Base-by-base conservation (phyloP, 1,284 basidiomycete genomes). In the Malassezia globosa region DNA sequence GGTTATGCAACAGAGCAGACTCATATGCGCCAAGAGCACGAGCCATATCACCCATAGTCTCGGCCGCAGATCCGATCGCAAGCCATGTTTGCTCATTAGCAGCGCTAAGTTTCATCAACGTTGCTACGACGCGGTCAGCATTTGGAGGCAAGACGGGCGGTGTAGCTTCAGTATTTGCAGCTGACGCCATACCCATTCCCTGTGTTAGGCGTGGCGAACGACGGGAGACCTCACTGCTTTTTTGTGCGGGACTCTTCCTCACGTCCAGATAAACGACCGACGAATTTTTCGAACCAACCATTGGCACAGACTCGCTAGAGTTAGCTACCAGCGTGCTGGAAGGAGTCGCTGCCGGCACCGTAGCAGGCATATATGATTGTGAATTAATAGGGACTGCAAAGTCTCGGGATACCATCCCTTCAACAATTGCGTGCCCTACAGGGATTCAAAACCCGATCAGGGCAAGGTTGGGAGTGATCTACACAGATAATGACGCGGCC, bases 31-130 rank as follows among this genome's bases (percentile, higher is more conserved):
- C 54, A 19, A 70, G 58, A 1, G 67, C 67, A 13, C 67, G 59
- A 8, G 65, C 60, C 38, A 56, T 64, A 43, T 70, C 67, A 34
- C 67, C 64, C 67, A 70, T 70, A 11, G 66, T 42, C 31, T 70
- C 67, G 21, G 67, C 67, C 6, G 64, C 55, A 2, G 66, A 58
- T 8, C 67, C 66, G 8, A 66, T 55, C 3, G 64, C 46, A 23
- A 69, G 51, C 66, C 66, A 69, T 4, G 66, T 56, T 19, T 63
- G 49, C 29, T 69, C 66, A 46, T 69, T 69, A 36, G 63, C 63
- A 11, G 55, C 54, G 34, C 61, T 49, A 13, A 69, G 58, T 40
- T 66, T 66, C 19, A 66, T 57, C n/a, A 65, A 18, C 27, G 41
- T 34, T 3, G 10, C n/a, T 19, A 43, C 26, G 19, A 43, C 41